Base-by-base conservation (phyloP, 2,329 filamentous ascomycete genomes). In the Aspergillus hiratsukae region DNA sequence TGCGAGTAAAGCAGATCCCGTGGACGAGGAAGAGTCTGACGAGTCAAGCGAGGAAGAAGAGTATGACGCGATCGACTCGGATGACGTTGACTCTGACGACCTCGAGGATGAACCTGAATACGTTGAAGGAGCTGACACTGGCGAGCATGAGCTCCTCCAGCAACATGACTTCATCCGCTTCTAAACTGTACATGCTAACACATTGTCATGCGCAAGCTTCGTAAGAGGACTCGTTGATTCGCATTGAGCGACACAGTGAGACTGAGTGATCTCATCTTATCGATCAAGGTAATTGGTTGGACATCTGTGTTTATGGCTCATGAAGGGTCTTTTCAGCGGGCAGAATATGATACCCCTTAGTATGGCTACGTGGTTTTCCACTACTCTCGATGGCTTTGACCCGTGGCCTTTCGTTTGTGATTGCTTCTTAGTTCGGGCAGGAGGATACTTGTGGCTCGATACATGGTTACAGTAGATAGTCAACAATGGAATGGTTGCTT, bases 41-140 rank as follows among this genome's bases (percentile, higher is more conserved):
- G 65, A 90, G 50, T 91, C 89, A 56, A 93, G 89, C 78, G 88
- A 91, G 67, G 89, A 91, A 61, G 88, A 88, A 61, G 81, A 82
- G 52, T 81, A 87, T 59, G 76, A 80, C 53, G 75, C 76, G 61
- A 84, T 86, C 63, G 84, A 87, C 70, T 89, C 86, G 69, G 87
- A 92, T 71, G 89, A 93, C 52, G 65, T 72, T 70, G 83, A 92
- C 74, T 92, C 89, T 54, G 89, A 91, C 60, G 76, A 71, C 51
- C 65, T 73, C 52, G 73, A 77, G 49, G 76, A 79, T 53, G 76
- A 79, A 61, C 62, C 69, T 21, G 70, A 73, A 58, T 64, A 72
- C 31, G 66, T 71, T 53, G 67, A 68, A 48, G 70, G 71, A 25
- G 71, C 69, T 57, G 72, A 73, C 54, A 75, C 68, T 55, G 76